A percentile compares a stretch with the other conserved stretches of the same genome.
These are phyloP conservation scores for Cladophialophora psammophila DNA, from an alignment of 2,329 filamentous ascomycete species.

Conservation along the genomic window DNA sequence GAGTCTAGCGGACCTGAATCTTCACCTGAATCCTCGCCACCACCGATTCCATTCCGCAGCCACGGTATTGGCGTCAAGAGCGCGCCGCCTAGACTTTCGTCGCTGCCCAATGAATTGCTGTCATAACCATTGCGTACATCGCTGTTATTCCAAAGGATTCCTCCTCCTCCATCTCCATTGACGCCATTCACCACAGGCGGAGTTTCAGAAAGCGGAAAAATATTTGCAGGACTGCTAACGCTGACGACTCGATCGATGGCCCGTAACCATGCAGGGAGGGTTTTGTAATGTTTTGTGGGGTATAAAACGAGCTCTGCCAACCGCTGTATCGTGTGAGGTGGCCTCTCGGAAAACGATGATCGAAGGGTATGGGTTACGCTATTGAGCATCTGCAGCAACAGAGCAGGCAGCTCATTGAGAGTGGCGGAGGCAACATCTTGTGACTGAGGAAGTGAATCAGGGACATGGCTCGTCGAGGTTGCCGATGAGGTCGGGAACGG, in stretches of 20 bases:
- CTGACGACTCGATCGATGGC: conserved; percentile 89
- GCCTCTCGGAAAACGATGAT: conserved; percentile 72
- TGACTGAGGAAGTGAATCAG: conserved; percentile 52
- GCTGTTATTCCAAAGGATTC: conserved; percentile 47
- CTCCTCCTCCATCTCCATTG: conserved; percentile 63
- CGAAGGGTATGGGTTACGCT: conserved; percentile 68
- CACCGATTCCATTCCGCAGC: conserved; percentile 62
- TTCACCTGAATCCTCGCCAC: conserved; percentile 37
- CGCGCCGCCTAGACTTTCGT: conserved; percentile 88
- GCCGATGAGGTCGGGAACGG: conserved; percentile 47
- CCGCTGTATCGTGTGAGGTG: conserved; percentile 92
- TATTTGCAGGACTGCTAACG: conserved; percentile 80
- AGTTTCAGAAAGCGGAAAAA: conserved; percentile 76
- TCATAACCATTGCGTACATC: conserved; percentile 39
- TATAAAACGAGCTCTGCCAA: conserved; percentile 83
- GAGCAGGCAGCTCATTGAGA: conserved; percentile 62
- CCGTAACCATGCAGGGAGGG: conserved; percentile 83
- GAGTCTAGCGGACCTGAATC: conserved; percentile 27
- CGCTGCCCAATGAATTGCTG: conserved; percentile 68
- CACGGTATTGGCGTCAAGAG: conserved; percentile 93
- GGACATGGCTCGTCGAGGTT: conserved; percentile 49
- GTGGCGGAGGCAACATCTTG: conserved; percentile 53
- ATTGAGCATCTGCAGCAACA: conserved; percentile 67
- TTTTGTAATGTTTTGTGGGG: conserved; percentile 80
- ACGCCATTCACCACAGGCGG: conserved; percentile 64